Conservation (phyloP, 148 eudicot genomes). For the Pharnaceum exiguum region DNA sequence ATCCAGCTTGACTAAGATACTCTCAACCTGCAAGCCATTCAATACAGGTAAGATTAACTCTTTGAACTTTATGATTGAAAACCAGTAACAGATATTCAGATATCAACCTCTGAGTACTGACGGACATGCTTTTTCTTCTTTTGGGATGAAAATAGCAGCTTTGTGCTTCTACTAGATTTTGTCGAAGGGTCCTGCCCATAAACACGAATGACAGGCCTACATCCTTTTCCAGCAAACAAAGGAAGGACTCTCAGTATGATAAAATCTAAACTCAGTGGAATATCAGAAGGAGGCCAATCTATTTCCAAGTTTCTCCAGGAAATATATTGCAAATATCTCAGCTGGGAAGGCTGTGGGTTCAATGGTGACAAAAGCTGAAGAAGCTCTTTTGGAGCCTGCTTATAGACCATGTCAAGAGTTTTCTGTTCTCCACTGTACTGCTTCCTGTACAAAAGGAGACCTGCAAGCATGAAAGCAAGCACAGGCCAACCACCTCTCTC, state of each 20-base stretch:
- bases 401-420: constrained; percentile 75
- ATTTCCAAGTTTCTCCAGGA: constrained; percentile 66
- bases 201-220: constrained; percentile 68
- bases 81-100: too few relatives aligned
- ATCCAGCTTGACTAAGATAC: constrained; percentile 66
- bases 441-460: constrained; percentile 70
- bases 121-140: constrained; percentile 52
- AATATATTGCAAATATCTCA: constrained; percentile 85
- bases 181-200: constrained; percentile 71
- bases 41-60: too few relatives aligned
- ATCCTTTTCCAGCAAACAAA: constrained; percentile 65
- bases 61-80: too few relatives aligned
- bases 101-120: constrained; percentile 71
- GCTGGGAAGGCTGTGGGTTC: constrained; percentile 79
- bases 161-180: constrained; percentile 43
- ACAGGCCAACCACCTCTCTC: constrained; percentile 77
- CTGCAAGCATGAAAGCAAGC: constrained; percentile 79
- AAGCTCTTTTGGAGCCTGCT: constrained; percentile 79
- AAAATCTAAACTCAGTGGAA: constrained; percentile 64
- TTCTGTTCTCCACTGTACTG: constrained; percentile 60
- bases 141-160: constrained; percentile 58
- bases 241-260: constrained; percentile 72
- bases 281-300: constrained; percentile 73
- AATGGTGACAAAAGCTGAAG: constrained; percentile 60
- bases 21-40: constrained; percentile 66